phyloP scores from a whole-genome alignment of 805 yeast species.

The Helenozyma rhizophorensis region DNA sequence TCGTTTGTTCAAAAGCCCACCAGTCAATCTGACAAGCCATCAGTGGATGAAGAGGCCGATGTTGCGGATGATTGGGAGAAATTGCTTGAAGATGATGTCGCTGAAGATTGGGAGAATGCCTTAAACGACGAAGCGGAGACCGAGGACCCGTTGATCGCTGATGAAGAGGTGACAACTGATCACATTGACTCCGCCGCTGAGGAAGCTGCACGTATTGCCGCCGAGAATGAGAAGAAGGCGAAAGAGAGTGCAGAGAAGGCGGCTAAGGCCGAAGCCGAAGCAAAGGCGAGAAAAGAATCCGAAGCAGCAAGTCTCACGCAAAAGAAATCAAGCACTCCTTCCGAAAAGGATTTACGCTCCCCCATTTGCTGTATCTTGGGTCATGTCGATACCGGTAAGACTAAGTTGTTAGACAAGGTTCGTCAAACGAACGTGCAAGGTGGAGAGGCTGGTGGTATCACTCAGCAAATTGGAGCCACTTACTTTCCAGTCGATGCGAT shows the following conservation, averaged over 20 bases:
- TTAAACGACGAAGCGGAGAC: conserved; percentile 26
- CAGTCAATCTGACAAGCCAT: conserved; percentile 12
- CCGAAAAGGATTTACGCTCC: conserved; percentile 74
- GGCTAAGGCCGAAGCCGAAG: conserved; percentile 13
- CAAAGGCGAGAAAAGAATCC: conserved; percentile 25
- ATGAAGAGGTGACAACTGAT: conserved; percentile 18
- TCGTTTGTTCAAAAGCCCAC: conserved; percentile 28
- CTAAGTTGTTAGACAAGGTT: conserved; percentile 91
- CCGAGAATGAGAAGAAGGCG: conserved; percentile 9
- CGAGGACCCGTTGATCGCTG: conserved; percentile 20
- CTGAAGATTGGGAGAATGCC: conserved; percentile 46
- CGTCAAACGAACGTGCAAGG: conserved; percentile 99
- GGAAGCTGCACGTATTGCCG: conserved; percentile 13
- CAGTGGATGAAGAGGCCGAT: conserved; percentile 22
- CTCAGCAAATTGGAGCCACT: conserved; percentile 99
- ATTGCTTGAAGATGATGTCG: conserved; percentile 43
- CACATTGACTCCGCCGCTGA: conserved; percentile 9
- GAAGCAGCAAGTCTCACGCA: conserved; percentile 19
- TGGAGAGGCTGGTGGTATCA: conserved; percentile 99
- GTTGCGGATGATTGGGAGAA: conserved; percentile 20
- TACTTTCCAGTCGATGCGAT: conserved; percentile 97
- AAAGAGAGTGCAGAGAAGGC: conserved; percentile 25
- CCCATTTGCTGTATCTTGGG: conserved; percentile 99
- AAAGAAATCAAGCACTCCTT: conserved; percentile 14
- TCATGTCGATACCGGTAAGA: conserved; percentile 99